Evolutionary conservation across 495 filamentous ascomycete species (phyloP), one percentile per base, ranked within the genome.

Genomic region (Cenococcum geophilum): DNA sequence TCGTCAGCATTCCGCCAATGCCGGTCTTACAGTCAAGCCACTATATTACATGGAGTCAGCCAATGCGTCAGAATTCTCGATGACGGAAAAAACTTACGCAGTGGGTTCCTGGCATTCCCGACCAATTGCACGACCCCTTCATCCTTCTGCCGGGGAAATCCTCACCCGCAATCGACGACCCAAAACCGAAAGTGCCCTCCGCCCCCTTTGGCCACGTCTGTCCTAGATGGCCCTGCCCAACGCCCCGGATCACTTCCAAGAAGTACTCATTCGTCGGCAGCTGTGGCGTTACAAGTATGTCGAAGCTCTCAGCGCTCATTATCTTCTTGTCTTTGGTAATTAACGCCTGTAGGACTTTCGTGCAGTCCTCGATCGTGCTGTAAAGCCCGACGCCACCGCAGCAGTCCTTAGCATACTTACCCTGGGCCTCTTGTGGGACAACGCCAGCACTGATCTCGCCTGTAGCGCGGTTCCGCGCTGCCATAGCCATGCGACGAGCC

Each of bases 361-460:
- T 67, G 61, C 78, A 83, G 56, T 80, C 79, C 14, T 48, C 64
- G 5, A 78, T 76, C 0, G 77, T 73, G 10, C 76, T 73, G 57
- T 74, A 84, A 22, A 80, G 36, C 0, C 84, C 84, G 12, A 74
- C 76, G 0, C 84, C 83, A 3, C 82, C 83, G 27, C 77, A 73
- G 64, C 77, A 72, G 16, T 77, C 74, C 5, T 37, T 47, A 22
- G 55, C 55, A 40, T 54, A 61, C 5, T 49, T 43, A 2, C 64
- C 55, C 21, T 42, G 51, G 18, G 57, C 56, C 45, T 58, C 55
- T 37, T 58, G 61, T 18, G 61, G 55, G 20, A 55, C 55, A 18
- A 58, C 47, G 23, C 57, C 43, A 1, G 18, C 5, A 4, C 35
- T 48, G n/a, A 64, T 59, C 42, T 49, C 52, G 58, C 65, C 22